Base-by-base conservation (phyloP, 2,329 filamentous ascomycete species). In the Penicillium corylophilum region DNA sequence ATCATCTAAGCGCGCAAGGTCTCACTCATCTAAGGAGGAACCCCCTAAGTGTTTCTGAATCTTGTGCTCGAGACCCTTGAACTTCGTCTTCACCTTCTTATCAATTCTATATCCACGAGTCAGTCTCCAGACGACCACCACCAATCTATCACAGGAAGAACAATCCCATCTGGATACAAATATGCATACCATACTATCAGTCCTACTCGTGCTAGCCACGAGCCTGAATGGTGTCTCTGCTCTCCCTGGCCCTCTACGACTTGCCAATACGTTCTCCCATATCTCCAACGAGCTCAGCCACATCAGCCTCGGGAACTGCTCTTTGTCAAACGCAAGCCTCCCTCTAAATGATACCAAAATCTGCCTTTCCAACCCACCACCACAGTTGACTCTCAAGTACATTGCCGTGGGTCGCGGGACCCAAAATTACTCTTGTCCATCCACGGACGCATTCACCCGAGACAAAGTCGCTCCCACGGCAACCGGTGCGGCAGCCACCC, bases 401-500 rank as follows among this genome's bases (percentile, higher is more conserved):
- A 63, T 80, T 44, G 73, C 73, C 5, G 55, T 78, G 18, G 79
- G 78, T 48, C 66, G 71, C 22, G 79, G 79, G 35, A 78, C 75
- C 12, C 77, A 81, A 55, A 80, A 79, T 67, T 81, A 79, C 60
- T 75, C 74, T 15, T 80, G 78, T 55, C 44, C 58, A 2, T 58
- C 69, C 31, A 57, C 60, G 29, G 48, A 63, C 6, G 54, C 56
- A 3, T 60, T 67, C 24, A 42, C 42, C 22, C 43, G 40, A 13
- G 31, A 51, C 9, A 36, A 42, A 0, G 46, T 62, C 10, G 46
- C 48, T 0, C 77, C 78, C 13, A 52, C 60, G 13, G 61, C 75
- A 8, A 63, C 72, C 31, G 77, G 76, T 9, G 77, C 78, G 20
- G 64, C 73, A n/a, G 78, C 77, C 2, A 70, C 69, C 2, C 68